A percentile compares a stretch with the other conserved stretches of the same genome.
phyloP scores from a whole-genome alignment of 805 yeast species.

The Dipodascus albidus region DNA sequence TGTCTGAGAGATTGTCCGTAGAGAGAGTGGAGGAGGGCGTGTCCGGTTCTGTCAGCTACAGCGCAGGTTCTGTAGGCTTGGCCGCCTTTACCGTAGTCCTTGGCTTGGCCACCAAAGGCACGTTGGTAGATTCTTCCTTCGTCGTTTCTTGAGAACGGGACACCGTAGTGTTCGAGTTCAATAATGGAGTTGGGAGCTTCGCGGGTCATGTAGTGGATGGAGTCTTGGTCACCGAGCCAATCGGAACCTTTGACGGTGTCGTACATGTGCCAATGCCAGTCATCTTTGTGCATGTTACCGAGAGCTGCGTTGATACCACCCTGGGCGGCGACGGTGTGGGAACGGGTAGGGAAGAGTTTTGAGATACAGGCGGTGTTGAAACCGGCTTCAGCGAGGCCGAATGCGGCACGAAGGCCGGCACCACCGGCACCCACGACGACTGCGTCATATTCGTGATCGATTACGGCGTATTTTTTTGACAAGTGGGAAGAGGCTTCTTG shows the following conservation, averaged over 20 bases:
- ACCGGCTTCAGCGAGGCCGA: conserved; percentile 94
- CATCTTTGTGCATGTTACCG: conserved; percentile 96
- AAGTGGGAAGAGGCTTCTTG: conserved; percentile 41
- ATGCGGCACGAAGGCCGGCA: conserved; percentile 97
- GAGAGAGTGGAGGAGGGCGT: conserved; percentile 87
- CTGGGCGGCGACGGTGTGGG: conserved; percentile 98
- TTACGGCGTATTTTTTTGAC: conserved; percentile 71
- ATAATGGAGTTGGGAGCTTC: conserved; percentile 95
- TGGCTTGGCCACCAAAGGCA: conserved; percentile 97
- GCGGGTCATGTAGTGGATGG: conserved; percentile 97
- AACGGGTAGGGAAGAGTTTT: conserved; percentile 94
- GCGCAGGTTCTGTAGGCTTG: conserved; percentile 99
- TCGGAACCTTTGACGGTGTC: conserved; percentile 98
- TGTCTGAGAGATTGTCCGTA: conserved; percentile 95
- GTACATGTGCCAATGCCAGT: conserved; percentile 99
- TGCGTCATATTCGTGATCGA: conserved; percentile 97
- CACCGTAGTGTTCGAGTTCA: conserved; percentile 96
- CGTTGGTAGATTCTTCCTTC: conserved; percentile 96
- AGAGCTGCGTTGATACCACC: conserved; percentile 99
- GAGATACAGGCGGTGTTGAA: conserved; percentile 96
- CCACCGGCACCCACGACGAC: conserved; percentile 99
- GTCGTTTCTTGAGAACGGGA: conserved; percentile 94
- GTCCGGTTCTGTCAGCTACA: conserved; percentile 98
- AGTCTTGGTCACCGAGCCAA: conserved; percentile 99
- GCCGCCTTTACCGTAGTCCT: conserved; percentile 94